Evolutionary conservation across 2,329 filamentous ascomycete species (phyloP).

Genomic region (Dactylellina sp.): DNA sequence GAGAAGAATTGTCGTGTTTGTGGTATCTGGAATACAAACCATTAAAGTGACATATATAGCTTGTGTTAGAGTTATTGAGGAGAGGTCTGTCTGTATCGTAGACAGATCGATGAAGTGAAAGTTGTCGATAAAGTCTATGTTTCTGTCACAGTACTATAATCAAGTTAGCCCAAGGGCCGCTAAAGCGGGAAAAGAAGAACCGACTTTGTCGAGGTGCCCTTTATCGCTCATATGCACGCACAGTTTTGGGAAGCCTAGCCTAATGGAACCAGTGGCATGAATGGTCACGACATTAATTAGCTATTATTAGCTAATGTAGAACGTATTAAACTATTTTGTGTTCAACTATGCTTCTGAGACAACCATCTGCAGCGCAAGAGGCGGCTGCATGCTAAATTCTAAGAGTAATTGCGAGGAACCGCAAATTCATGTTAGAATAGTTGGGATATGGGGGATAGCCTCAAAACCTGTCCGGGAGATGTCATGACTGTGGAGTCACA

Average conservation of each 20-base stretch:
- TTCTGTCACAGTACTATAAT: conserved; percentile 2
- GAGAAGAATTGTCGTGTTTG: not conserved
- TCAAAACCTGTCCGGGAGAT: too few relatives aligned
- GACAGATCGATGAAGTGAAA: not conserved
- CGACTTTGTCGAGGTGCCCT: conserved; percentile 7
- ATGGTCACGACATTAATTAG: not conserved
- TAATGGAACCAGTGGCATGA: conserved; percentile 6
- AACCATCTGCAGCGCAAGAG: conserved; percentile 5
- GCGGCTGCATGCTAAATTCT: not conserved
- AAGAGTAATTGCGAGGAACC: too few relatives aligned
- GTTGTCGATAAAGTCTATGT: conserved; percentile 5
- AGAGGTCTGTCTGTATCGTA: conserved; percentile 10
- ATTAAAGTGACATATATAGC: conserved; percentile 2
- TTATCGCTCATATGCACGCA: conserved; percentile 12
- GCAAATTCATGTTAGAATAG: too few relatives aligned
- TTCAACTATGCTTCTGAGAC: not conserved
- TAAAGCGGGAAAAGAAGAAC: not conserved
- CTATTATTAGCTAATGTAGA: not conserved
- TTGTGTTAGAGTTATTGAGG: conserved; percentile 7
- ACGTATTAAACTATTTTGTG: not conserved
- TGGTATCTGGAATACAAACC: conserved; percentile 17
- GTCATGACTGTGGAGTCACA: too few relatives aligned
- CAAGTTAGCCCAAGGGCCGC: not conserved
- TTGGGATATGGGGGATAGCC: too few relatives aligned
- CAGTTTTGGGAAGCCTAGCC: conserved; percentile 21